Evolutionary conservation across 805 yeast genomes (phyloP), one percentile per base, ranked within the genome.

Genomic region (Pichia manshurica): DNA sequence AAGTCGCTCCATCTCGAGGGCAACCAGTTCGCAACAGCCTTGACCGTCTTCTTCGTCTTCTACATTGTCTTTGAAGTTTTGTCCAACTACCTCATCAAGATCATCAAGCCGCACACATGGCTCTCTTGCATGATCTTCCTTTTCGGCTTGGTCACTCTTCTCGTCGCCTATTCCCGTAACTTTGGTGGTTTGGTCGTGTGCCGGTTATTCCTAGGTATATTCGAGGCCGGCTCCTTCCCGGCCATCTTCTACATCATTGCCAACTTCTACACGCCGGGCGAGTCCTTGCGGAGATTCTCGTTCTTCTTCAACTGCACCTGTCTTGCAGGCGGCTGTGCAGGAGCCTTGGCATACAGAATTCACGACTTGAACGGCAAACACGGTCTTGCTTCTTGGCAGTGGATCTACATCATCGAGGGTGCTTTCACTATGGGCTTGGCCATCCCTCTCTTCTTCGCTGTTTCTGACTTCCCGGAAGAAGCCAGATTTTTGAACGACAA

Each of bases 291-390:
- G 58, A 67, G 91, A 47, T 81, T 80, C 63, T 71, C 83, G 31
- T 75, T 80, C 46, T 84, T 84, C 63, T 83, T 84, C 67, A 71
- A 83, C 31, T 79, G 84, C 46, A 82, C 89, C 4, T 77, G 84
- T 53, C 70, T 84, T 46, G 87, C 90, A 1, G 90, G 91, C 61
- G 89, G 85, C 23, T 83, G 85, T 56, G 82, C 84, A 13, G 89
- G 89, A 50, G 78, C 86, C 31, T 73, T 84, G 55, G 88, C 90
- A 8, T 79, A 75, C 56, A 78, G 77, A 51, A 77, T 82, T 53
- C 64, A 77, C 56, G 79, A 78, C 34, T 69, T 84, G 56, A 72
- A 78, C 54, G 75, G 75, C 37, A 62, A 51, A 8, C 63, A 58
- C 43, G 78, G 77, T 9, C 47, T 66, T 20, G 53, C 63, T 12